Evolutionary conservation across 2,329 filamentous ascomycete species (phyloP), one percentile per base, ranked within the genome.

Genomic region (Fusarium sterilihyphosum): DNA sequence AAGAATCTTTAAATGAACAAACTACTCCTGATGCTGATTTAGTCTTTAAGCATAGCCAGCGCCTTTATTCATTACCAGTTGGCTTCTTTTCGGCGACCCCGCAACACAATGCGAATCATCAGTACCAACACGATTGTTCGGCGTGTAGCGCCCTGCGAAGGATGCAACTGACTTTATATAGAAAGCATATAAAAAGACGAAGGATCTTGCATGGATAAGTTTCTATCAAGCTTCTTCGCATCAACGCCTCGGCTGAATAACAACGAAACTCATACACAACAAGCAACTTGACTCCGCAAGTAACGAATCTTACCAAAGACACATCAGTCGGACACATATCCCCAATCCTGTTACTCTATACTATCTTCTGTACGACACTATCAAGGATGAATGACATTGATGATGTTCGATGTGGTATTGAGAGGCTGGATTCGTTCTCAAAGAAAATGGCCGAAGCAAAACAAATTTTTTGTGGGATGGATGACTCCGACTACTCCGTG

Each of bases 391-490:
- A 3, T 16, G 2, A 0, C 9, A 29, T 47, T 20, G 46, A 47
- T 16, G 13, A 22, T 22, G 26, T 29, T 0, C 18, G 26, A 12
- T 9, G 10, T 3, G 46, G 4, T 20, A 6, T 53, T 8, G 31
- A 26, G 18, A 37, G 8, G 6, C 3, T 53, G 11, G 33, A 26
- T 17, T 8, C 18, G 1, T 26, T 37, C 4, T 53, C 33, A 3
- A 20, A 37, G 8, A 7, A 1, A 11, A 4, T 53, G 17, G 17
- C 12, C 6, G n/a, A 26, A 20, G 31, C 17, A 1, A 6, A 24
- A 26, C 33, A 14, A 2, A n/a, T n/a, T n/a, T n/a, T n/a, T n/a
- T n/a, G n/a, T n/a, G n/a, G 1, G 3, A 20, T 37, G 33, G 6
- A 1, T 20, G n/a, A 53, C 6, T 49, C 26, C 6, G 26, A n/a